Conservation (phyloP, 495 filamentous ascomycete species). For the Chaetomium tenue region DNA sequence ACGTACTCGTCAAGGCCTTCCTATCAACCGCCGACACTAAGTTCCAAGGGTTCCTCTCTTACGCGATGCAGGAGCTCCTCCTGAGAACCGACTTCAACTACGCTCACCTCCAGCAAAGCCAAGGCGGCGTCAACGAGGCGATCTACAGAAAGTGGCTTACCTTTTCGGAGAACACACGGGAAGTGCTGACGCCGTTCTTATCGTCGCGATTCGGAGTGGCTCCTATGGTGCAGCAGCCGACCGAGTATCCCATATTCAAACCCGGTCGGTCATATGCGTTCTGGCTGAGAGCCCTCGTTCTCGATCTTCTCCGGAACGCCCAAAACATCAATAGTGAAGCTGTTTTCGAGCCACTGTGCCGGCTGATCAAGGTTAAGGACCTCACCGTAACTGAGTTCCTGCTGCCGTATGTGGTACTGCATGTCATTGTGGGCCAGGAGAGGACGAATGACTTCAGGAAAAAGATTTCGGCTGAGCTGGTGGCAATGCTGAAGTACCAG, state of each 20-base stretch:
- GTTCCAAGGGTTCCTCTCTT: slow-evolving; percentile 86
- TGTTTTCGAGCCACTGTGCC: slow-evolving; percentile 75
- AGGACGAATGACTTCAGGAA: slow-evolving; percentile 62
- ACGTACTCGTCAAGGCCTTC: slow-evolving; percentile 88
- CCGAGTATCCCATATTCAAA: slow-evolving; percentile 75
- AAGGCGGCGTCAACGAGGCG: slow-evolving; percentile 9
- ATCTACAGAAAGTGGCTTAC: slow-evolving; percentile 69
- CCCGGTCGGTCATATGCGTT: slow-evolving; percentile 61
- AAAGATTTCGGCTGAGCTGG: slow-evolving; percentile 69
- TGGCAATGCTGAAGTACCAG: slow-evolving; percentile 64
- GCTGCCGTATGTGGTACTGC: slow-evolving; percentile 77
- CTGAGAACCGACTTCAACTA: slow-evolving; percentile 67
- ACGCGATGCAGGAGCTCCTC: slow-evolving; percentile 88
- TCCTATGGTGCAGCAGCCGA: slow-evolving; percentile 52
- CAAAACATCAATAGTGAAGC: slow-evolving; percentile 65
- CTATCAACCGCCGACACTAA: slow-evolving; percentile 80
- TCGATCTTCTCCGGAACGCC: slow-evolving; percentile 74
- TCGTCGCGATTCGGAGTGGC: slow-evolving; percentile 76
- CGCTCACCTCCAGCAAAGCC: slow-evolving; percentile 43
- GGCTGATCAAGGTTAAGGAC: slow-evolving; percentile 79
- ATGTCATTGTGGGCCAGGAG: slow-evolving; percentile 64
- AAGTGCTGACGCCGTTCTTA: slow-evolving; percentile 80
- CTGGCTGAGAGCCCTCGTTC: slow-evolving; percentile 78
- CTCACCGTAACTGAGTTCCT: slow-evolving; percentile 80
- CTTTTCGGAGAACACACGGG: slow-evolving; percentile 70